phyloP scores from a whole-genome alignment of 768 basidiomycete species.

The Galerina sulciceps region DNA sequence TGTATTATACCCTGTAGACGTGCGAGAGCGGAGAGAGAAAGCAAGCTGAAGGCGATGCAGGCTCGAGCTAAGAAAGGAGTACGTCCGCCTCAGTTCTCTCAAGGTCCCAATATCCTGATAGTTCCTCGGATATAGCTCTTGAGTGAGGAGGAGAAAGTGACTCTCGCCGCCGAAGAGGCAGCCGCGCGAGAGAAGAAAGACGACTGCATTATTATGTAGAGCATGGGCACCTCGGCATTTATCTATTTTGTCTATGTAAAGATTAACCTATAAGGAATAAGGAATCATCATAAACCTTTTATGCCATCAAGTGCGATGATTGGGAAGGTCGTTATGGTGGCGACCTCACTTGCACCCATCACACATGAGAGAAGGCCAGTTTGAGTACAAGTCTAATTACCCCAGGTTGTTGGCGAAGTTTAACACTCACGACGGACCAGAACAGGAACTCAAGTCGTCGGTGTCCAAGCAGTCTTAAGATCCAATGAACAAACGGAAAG shows the following conservation, averaged over 20 bases:
- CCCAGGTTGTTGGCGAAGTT: no score
- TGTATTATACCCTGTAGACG: conserved; percentile 48
- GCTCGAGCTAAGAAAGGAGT: conserved; percentile 80
- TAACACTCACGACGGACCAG: no score
- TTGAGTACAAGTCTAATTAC: no score
- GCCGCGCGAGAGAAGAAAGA: conserved; percentile 44
- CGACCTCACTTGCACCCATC: no score
- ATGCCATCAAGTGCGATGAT: no score
- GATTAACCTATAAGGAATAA: background rate
- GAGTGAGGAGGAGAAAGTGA: conserved; percentile 65
- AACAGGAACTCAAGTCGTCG: no score
- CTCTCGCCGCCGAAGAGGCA: conserved; percentile 57
- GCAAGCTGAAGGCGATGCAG: conserved; percentile 69
- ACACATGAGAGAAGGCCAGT: no score
- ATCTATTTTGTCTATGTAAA: conserved; percentile 6
- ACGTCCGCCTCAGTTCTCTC: conserved; percentile 29
- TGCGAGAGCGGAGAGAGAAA: conserved; percentile 75
- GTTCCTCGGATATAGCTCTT: conserved; percentile 43
- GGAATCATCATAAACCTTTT: background rate
- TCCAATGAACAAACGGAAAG: background rate
- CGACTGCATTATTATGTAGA: conserved; percentile 64
- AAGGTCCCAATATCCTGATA: background rate
- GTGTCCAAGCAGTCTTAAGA: no score
- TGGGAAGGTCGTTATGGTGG: no score
- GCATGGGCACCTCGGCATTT: background rate